A percentile compares a stretch with the other conserved stretches of the same genome.
phyloP scores from a whole-genome alignment of 2,329 filamentous ascomycete genomes.

The Claviceps capensis region DNA sequence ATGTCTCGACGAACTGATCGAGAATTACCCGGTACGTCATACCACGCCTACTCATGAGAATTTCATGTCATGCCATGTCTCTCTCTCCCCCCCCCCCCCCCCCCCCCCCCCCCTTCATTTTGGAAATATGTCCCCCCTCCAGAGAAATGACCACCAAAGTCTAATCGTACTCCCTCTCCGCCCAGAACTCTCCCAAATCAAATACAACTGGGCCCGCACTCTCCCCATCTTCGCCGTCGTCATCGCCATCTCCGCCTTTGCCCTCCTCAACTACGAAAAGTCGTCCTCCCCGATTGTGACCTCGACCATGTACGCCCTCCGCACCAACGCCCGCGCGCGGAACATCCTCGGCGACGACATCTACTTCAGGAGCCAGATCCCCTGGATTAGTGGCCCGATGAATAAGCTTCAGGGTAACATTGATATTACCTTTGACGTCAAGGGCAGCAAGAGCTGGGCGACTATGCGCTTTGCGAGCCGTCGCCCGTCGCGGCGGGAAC shows the following conservation, averaged over 20 bases:
- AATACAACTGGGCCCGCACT: constrained; percentile 54
- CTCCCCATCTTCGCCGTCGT: constrained; percentile 68
- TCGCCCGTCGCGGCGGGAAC: constrained; percentile 43
- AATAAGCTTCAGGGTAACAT: constrained; percentile 89
- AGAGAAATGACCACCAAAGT: constrained; percentile 1
- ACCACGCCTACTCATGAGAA: too few species aligned
- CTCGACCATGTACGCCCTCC: constrained; percentile 81
- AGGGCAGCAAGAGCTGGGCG: constrained; percentile 57
- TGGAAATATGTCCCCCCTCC: too few species aligned
- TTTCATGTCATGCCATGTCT: too few species aligned
- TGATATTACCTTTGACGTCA: constrained; percentile 75
- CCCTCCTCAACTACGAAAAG: constrained; percentile 99
- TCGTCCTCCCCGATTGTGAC: constrained; percentile 74
- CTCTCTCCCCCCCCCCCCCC: too few species aligned
- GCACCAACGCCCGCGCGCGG: constrained; percentile 63
- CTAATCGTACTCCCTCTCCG: background rate
- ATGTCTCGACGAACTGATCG: constrained; percentile 52
- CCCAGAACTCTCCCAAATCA: constrained; percentile 27
- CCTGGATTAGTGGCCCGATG: constrained; percentile 77
- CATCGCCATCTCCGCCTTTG: constrained; percentile 57
- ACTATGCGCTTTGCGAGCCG: constrained; percentile 71
- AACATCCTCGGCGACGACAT: constrained; percentile 75
- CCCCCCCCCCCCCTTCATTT: too few species aligned
- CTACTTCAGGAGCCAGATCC: constrained; percentile 65
- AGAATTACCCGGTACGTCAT: constrained; percentile 44